Percentiles rank a stretch among this genome's conserved stretches.
Conservation (phyloP, 129 eudicot species). For the Tagetes erecta region DNA sequence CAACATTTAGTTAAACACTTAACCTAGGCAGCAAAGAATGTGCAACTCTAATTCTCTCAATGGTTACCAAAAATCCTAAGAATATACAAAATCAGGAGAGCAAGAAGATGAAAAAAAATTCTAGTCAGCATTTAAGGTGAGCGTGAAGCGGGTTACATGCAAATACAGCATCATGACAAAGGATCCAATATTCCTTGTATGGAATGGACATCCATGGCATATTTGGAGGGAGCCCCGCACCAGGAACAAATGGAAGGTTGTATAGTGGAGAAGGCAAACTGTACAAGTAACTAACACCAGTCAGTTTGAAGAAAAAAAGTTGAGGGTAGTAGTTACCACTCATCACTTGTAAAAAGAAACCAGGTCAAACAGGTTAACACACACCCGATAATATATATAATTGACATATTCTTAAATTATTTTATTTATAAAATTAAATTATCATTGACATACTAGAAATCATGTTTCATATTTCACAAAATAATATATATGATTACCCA, state of each 20-base stretch:
- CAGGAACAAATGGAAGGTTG: conserved; percentile 50
- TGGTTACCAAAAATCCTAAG: conserved; percentile 19
- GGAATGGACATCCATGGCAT: conserved; percentile 81
- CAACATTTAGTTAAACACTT: neutral
- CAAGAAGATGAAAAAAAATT: neutral
- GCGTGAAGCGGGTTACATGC: conserved; percentile 39
- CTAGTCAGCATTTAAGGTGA: conserved; percentile 1
- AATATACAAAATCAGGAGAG: conserved; percentile 25
- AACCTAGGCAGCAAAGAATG: conserved; percentile 12
- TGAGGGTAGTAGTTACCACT: neutral
- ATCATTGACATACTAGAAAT: neutral
- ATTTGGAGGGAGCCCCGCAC: conserved; percentile 44
- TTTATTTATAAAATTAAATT: neutral
- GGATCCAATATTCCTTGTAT: conserved; percentile 73
- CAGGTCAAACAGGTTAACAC: neutral
- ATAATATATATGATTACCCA: neutral
- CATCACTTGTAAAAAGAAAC: neutral
- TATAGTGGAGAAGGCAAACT: conserved; percentile 40
- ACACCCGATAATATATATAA: neutral
- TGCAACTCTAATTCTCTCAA: conserved; percentile 10
- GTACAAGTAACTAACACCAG: conserved; percentile 19
- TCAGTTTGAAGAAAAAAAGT: conserved; percentile 2
- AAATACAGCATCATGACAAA: conserved; percentile 70
- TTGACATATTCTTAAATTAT: neutral
- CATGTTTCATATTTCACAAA: neutral